Evolutionary conservation across 106 monocot species (phyloP).

Genomic region (Dioscorea alata): DNA sequence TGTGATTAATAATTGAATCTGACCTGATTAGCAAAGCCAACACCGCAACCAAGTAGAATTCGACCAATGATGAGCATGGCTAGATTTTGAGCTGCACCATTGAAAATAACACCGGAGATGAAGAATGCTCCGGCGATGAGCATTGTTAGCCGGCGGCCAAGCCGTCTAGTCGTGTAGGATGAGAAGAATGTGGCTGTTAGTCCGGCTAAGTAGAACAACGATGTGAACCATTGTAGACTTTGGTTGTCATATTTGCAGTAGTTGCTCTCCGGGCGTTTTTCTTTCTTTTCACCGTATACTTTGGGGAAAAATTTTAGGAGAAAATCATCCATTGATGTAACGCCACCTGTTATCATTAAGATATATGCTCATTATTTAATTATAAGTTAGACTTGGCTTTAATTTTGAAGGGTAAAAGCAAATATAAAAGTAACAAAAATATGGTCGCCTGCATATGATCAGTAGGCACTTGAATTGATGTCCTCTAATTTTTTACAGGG

Average conservation of each 20-base stretch:
- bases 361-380: background rate
- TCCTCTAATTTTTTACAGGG: too few species aligned
- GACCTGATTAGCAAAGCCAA: slow-evolving; percentile 75
- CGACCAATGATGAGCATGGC: slow-evolving; percentile 69
- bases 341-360: slow-evolving; percentile 35
- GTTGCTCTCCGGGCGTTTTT: slow-evolving; percentile 24
- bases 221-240: slow-evolving; percentile 68
- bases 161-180: slow-evolving; percentile 46
- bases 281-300: slow-evolving; percentile 36
- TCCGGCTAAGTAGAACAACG: slow-evolving; percentile 65
- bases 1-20: background rate
- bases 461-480: too few species aligned
- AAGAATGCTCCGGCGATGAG: slow-evolving; percentile 51
- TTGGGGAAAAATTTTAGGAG: slow-evolving; percentile 54
- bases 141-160: slow-evolving; percentile 63
- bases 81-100: slow-evolving; percentile 40
- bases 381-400: background rate
- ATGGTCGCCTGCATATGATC: too few species aligned
- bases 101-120: slow-evolving; percentile 47
- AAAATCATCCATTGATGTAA: slow-evolving; percentile 73
- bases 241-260: slow-evolving; percentile 90
- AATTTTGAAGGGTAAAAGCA: too few species aligned
- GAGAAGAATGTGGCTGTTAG: slow-evolving; percentile 60
- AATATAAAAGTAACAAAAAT: too few species aligned
- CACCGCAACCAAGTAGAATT: slow-evolving; percentile 65